Evolutionary conservation across 768 basidiomycete genomes (phyloP), one percentile per base, ranked within the genome.

Genomic region (Kwoniella sp.): DNA sequence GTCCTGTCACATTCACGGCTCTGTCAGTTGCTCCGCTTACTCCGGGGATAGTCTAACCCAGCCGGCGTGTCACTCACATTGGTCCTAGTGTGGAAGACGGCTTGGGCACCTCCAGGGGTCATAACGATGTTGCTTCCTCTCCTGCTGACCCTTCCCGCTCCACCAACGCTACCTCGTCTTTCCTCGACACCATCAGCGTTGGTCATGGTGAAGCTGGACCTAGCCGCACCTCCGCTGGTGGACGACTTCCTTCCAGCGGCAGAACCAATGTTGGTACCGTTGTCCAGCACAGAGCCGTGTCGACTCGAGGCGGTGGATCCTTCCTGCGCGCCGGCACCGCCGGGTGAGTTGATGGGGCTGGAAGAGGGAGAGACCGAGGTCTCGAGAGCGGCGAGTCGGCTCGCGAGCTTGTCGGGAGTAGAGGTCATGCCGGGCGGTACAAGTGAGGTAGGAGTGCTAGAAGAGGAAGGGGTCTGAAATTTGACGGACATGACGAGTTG

Each of bases 51-150:
- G 20, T 28, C 55, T 37, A 12, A 34, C 41, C 31, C n/a, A n/a
- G n/a, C n/a, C n/a, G n/a, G 25, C 54, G 41, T 22, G 7, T 11
- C 8, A 73, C 72, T 90, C 89, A 84, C 90, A 51, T 92, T 88
- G 2, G 91, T 92, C 72, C 92, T 86, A 30, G 91, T 93, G 79
- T 93, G 92, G 78, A 90, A 88, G 38, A 92, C 90, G 63, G 92
- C 85, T 25, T 89, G 87, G 82, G 89, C 88, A 23, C 92, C 92
- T 29, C 85, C 85, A 47, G 90, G 86, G 74, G 91, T 83, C 47
- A 86, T 84, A 65, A 90, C 81, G 72, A 86, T 90, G 11, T 89
- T 89, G 73, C 75, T 77, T 7, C 78, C 79, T 41, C 79, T 66
- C 58, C 79, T 60, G 56, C 75, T 78, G 22, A 57, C 28, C 29